phyloP scores from a whole-genome alignment of 495 filamentous ascomycete species.

The Neurospora sp. region DNA sequence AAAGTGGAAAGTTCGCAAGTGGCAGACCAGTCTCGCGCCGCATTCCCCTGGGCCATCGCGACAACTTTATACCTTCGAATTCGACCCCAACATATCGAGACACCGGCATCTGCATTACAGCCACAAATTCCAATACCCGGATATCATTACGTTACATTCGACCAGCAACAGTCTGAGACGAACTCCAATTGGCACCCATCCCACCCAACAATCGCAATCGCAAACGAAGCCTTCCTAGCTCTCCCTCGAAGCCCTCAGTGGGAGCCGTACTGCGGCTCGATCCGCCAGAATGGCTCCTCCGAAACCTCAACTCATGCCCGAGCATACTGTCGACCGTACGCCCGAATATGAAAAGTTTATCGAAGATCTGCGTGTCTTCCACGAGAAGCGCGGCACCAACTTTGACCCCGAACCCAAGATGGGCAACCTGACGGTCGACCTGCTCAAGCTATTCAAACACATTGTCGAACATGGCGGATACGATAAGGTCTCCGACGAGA shows the following conservation, averaged over 20 bases:
- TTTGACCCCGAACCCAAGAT: constrained; percentile 67
- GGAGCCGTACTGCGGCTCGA: constrained; percentile 16
- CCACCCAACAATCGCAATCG: not conserved
- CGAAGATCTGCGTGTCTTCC: constrained; percentile 51
- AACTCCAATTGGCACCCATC: not conserved
- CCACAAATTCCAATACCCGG: not conserved
- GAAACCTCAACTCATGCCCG: constrained; percentile 20
- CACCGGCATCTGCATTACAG: not conserved
- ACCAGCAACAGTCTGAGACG: not conserved
- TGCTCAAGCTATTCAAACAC: constrained; percentile 58
- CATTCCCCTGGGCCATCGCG: not conserved
- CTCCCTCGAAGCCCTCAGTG: not conserved
- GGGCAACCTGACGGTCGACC: constrained; percentile 57
- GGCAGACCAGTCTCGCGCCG: constrained; percentile 4
- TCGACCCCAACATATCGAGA: not conserved
- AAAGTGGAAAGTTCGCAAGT: not conserved
- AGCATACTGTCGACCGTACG: constrained; percentile 38
- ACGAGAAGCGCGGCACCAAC: constrained; percentile 60
- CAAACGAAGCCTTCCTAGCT: not conserved
- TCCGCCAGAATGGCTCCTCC: constrained; percentile 27
- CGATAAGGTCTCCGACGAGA: constrained; percentile 68
- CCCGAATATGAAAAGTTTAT: constrained; percentile 64
- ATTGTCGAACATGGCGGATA: constrained; percentile 67
- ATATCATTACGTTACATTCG: not conserved
- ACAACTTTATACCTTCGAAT: not conserved